Evolutionary conservation across 805 yeast species (phyloP).

Genomic region (Starmerella floricola): DNA sequence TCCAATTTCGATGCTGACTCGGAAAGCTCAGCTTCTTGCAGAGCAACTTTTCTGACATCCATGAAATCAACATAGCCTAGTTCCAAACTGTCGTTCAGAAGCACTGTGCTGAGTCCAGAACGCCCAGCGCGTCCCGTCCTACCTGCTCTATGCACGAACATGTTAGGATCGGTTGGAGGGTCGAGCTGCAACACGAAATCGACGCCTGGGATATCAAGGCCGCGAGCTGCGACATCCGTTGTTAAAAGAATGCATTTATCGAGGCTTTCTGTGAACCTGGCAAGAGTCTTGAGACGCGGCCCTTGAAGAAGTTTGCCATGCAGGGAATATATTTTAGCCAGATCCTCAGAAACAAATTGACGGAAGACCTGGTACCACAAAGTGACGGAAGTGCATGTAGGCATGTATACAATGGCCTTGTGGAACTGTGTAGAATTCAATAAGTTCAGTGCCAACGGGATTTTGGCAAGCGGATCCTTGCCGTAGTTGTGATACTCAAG

Average conservation of each 20-base stretch:
- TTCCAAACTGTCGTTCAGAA: conserved; percentile 65
- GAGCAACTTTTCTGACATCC: conserved; percentile 51
- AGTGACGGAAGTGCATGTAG: conserved; percentile 77
- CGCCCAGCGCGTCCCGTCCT: conserved; percentile 89
- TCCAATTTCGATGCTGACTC: conserved; percentile 2
- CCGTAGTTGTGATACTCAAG: conserved; percentile 39
- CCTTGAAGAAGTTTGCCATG: conserved; percentile 86
- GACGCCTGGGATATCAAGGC: conserved; percentile 89
- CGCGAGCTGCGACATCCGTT: conserved; percentile 98
- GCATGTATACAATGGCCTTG: conserved; percentile 82
- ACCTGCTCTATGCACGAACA: conserved; percentile 88
- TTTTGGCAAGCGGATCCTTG: conserved; percentile 48
- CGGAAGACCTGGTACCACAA: conserved; percentile 36
- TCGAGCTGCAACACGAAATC: conserved; percentile 89
- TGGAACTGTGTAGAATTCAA: conserved; percentile 45
- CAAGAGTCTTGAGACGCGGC: conserved; percentile 63
- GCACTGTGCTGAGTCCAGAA: conserved; percentile 63
- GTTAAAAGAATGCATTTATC: conserved; percentile 60
- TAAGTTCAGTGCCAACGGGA: conserved; percentile 46
- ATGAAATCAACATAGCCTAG: conserved; percentile 71
- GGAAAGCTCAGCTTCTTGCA: conserved; percentile 28
- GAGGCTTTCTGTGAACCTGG: conserved; percentile 39
- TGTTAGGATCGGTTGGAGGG: conserved; percentile 87
- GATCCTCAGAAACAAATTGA: conserved; percentile 7
- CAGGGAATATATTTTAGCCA: conserved; percentile 48